These are phyloP conservation scores for Gautieria morchelliformis DNA, from an alignment of 768 basidiomycete species.

Conservation along the genomic window DNA sequence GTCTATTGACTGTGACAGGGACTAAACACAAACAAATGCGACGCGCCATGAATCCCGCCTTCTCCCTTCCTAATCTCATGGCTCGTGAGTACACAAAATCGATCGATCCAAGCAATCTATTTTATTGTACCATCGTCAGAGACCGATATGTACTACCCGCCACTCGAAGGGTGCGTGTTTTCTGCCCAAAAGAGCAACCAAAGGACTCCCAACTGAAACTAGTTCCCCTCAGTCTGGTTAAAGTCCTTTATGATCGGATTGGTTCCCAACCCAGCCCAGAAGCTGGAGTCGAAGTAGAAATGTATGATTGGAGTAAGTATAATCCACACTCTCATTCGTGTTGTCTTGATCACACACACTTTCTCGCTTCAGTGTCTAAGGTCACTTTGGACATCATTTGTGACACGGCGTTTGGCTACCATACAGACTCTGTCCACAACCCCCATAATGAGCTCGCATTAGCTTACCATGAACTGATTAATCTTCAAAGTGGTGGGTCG, in stretches of 20 bases:
- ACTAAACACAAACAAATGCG: slow-evolving; percentile 41
- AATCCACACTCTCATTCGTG: slow-evolving; percentile 6
- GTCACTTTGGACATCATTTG: slow-evolving; percentile 46
- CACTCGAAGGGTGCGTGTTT: slow-evolving; percentile 32
- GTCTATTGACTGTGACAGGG: slow-evolving; percentile 39
- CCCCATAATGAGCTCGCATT: slow-evolving; percentile 38
- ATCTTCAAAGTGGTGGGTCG: slow-evolving; percentile 27
- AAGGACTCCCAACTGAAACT: neutral
- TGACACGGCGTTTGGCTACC: slow-evolving; percentile 40
- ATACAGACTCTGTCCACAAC: slow-evolving; percentile 34
- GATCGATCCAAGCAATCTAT: neutral
- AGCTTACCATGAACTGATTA: slow-evolving; percentile 35
- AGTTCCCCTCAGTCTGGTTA: slow-evolving; percentile 22
- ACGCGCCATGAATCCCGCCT: slow-evolving; percentile 42
- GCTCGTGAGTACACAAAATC: slow-evolving; percentile 20
- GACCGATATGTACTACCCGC: slow-evolving; percentile 37
- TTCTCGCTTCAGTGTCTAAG: slow-evolving; percentile 32
- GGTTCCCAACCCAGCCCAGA: slow-evolving; percentile 15
- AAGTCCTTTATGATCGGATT: slow-evolving; percentile 27
- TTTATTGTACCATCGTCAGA: slow-evolving; percentile 17
- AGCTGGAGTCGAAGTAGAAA: slow-evolving; percentile 22
- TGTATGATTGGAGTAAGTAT: slow-evolving; percentile 38
- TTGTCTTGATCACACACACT: neutral
- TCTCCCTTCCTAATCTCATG: slow-evolving; percentile 34
- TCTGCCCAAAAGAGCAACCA: neutral